These are phyloP conservation scores for Magnusiomyces suaveolens DNA, from an alignment of 1,139 yeast genomes.

Conservation along the genomic window DNA sequence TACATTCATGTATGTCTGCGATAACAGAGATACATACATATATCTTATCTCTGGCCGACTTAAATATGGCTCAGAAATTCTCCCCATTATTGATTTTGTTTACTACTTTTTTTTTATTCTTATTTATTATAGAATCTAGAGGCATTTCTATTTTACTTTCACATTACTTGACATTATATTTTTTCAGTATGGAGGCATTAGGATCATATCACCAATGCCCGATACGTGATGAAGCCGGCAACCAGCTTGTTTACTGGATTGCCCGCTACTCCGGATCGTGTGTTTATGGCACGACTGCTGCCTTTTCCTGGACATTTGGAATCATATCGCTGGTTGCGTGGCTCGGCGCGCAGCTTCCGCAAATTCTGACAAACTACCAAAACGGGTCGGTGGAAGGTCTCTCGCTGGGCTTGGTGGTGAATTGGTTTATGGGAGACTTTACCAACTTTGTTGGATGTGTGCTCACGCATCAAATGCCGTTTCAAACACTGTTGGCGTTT, in stretches of 20 bases:
- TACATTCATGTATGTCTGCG: no score
- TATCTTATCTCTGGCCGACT: no score
- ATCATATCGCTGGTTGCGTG: conserved; percentile 52
- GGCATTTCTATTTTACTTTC: no score
- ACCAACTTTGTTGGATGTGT: conserved; percentile 73
- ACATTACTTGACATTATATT: no score
- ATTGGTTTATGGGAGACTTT: conserved; percentile 82
- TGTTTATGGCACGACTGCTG: conserved; percentile 26
- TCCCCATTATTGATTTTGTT: no score
- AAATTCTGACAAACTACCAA: conserved; percentile 62
- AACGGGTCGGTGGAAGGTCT: conserved; percentile 80
- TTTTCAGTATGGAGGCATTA: conserved; percentile 4
- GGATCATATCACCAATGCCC: conserved; percentile 8
- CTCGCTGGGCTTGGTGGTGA: conserved; percentile 60
- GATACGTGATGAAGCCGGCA: conserved; percentile 8
- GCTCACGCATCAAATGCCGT: conserved; percentile 62
- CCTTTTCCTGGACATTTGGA: conserved; percentile 35
- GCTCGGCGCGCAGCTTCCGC: conserved; percentile 86
- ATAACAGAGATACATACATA: no score
- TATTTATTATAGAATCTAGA: no score
- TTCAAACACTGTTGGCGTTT: conserved; percentile 64
- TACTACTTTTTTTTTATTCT: no score
- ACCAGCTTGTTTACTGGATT: conserved; percentile 26
- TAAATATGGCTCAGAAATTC: no score
- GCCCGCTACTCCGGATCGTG: conserved; percentile 26